Percentiles rank a stretch among this genome's conserved stretches.
These are phyloP conservation scores for Rugonectria rugulosa DNA, from an alignment of 2,329 filamentous ascomycete species.

Conservation along the genomic window DNA sequence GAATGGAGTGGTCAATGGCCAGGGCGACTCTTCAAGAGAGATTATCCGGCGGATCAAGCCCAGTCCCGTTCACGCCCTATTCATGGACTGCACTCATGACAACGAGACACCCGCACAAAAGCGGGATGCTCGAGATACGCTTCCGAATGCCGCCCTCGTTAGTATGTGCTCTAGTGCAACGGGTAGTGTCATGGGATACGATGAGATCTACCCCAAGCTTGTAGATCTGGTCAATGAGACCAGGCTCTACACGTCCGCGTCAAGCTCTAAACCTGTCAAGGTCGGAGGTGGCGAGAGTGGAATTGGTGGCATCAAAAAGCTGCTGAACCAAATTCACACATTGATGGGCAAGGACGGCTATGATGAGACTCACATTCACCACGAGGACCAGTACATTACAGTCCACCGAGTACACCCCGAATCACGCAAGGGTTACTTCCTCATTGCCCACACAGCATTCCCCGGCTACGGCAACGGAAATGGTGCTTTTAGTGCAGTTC, in stretches of 20 bases:
- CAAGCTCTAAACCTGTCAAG: constrained; percentile 64
- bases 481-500: constrained; percentile 79
- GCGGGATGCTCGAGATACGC: constrained; percentile 89
- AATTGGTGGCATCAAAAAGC: constrained; percentile 89
- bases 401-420: constrained; percentile 94
- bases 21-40: constrained; percentile 58
- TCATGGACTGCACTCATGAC: constrained; percentile 99
- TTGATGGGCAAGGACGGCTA: constrained; percentile 96
- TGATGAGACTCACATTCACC: constrained; percentile 94
- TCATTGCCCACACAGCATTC: constrained; percentile 96
- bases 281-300: constrained; percentile 78
- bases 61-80: constrained; percentile 89
- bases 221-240: constrained; percentile 94
- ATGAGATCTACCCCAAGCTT: constrained; percentile 92
- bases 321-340: constrained; percentile 93
- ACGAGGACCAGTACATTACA: constrained; percentile 95
- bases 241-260: constrained; percentile 80
- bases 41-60: constrained; percentile 83
- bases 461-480: constrained; percentile 88
- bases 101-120: constrained; percentile 97
- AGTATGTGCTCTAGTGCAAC: constrained; percentile 95
- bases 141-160: constrained; percentile 92
- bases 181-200: constrained; percentile 97
- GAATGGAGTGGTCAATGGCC: constrained; percentile 34
- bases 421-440: constrained; percentile 90